Conservation (phyloP, 2,329 filamentous ascomycete species). For the Fusarium tanahbumbuense region DNA sequence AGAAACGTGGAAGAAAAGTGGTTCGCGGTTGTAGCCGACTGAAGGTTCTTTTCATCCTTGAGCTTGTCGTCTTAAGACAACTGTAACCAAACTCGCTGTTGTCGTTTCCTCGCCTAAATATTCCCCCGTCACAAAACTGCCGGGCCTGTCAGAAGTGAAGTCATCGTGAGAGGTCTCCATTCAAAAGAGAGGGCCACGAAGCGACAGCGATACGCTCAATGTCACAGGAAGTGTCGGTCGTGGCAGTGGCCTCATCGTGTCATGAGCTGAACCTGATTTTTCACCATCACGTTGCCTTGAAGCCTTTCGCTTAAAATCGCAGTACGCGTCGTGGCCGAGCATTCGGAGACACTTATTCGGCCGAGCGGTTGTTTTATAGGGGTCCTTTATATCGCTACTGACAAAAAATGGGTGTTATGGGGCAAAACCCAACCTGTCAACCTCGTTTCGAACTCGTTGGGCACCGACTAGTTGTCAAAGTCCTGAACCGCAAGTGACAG, state of each 20-base stretch:
- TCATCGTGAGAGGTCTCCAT: constrained; percentile 39
- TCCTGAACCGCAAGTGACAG: constrained; percentile 22
- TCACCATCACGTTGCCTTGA: constrained; percentile 34
- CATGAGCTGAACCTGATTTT: constrained; percentile 18
- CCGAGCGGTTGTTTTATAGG: constrained; percentile 36
- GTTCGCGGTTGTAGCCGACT: constrained; percentile 37
- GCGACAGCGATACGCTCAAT: constrained; percentile 30
- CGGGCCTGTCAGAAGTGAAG: constrained; percentile 38
- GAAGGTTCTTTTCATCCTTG: constrained; percentile 21
- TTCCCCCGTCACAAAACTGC: constrained; percentile 12
- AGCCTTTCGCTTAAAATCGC: neutral
- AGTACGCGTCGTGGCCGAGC: constrained; percentile 14
- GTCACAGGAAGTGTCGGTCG: constrained; percentile 10
- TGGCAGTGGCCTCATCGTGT: constrained; percentile 20
- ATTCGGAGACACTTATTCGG: constrained; percentile 35
- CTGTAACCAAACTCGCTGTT: neutral
- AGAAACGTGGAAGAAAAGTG: constrained; percentile 43
- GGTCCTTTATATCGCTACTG: constrained; percentile 22
- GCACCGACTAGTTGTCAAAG: constrained; percentile 20
- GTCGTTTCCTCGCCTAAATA: constrained; percentile 18
- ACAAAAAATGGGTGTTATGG: constrained; percentile 29
- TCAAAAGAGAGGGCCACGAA: constrained; percentile 6
- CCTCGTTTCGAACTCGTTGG: constrained; percentile 26
- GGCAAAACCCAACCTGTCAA: constrained; percentile 16
- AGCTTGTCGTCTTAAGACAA: constrained; percentile 17